These are phyloP conservation scores for Termitomyces sp. DNA, from an alignment of 1,284 basidiomycete genomes.

Conservation along the genomic window DNA sequence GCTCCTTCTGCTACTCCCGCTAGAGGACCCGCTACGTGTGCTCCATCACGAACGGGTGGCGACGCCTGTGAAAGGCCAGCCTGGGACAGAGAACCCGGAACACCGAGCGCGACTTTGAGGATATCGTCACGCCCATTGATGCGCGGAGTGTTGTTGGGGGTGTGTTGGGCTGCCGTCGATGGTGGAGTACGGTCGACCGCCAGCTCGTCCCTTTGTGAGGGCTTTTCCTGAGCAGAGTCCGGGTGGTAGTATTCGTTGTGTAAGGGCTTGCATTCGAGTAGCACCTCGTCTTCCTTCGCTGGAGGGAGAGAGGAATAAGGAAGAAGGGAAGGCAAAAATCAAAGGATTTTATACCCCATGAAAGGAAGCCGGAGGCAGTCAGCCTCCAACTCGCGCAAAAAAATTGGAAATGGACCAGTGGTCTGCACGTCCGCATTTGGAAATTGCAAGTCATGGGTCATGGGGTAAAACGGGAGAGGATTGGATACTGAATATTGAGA, in stretches of 20 bases:
- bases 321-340: neutral
- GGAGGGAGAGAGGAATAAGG: conserved; percentile 1
- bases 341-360: conserved; percentile 7
- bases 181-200: neutral
- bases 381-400: conserved; percentile 5
- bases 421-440: conserved; percentile 10
- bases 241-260: neutral
- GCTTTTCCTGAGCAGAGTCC: neutral
- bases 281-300: neutral
- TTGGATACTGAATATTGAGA: too few relatives aligned
- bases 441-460: neutral
- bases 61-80: too few relatives aligned
- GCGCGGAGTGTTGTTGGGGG: conserved; percentile 8
- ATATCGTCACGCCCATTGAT: neutral
- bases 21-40: too few relatives aligned
- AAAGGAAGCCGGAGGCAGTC: conserved; percentile 2
- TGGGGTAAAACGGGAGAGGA: neutral
- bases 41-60: too few relatives aligned
- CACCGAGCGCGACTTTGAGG: too few relatives aligned
- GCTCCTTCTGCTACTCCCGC: too few relatives aligned
- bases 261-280: neutral
- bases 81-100: too few relatives aligned
- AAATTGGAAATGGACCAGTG: neutral
- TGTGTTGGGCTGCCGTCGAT: neutral
- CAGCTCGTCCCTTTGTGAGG: neutral